Evolutionary conservation across 345 rosid genomes (phyloP).

Genomic region (Euphorbia lathyris): DNA sequence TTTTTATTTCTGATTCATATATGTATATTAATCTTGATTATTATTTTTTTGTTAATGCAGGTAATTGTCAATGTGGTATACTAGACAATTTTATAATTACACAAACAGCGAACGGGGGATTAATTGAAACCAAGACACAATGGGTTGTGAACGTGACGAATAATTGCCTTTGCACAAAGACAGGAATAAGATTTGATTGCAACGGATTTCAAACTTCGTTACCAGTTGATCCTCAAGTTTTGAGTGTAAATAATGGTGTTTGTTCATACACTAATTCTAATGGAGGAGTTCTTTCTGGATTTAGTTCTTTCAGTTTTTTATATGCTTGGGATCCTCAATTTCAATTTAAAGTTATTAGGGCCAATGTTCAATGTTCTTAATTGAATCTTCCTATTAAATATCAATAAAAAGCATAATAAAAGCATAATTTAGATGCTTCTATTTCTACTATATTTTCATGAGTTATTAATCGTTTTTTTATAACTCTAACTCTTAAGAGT

Average conservation of each 20-base stretch:
- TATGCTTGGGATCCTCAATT: conserved; percentile 2
- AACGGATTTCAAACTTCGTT: not conserved
- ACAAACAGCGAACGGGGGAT: not conserved
- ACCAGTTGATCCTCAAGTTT: not conserved
- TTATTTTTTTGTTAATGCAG: not conserved
- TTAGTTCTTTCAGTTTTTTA: not conserved
- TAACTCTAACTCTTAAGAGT: no score
- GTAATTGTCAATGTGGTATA: not conserved
- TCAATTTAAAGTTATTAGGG: not conserved
- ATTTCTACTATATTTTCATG: no score
- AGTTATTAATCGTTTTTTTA: no score
- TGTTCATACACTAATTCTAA: not conserved
- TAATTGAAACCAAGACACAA: not conserved
- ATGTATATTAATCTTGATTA: no score
- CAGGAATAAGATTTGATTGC: not conserved
- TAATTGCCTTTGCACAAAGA: not conserved
- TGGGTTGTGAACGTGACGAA: not conserved
- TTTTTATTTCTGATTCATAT: no score
- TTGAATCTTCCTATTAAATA: no score
- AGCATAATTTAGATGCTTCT: no score
- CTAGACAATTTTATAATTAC: not conserved
- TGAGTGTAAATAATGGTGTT: not conserved
- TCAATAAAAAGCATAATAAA: no score
- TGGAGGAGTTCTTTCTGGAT: not conserved
- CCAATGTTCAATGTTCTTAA: not conserved